Evolutionary conservation across 306 rosid species (phyloP), one percentile per base, ranked within the genome.

Genomic region (Lathyrus sativus): DNA sequence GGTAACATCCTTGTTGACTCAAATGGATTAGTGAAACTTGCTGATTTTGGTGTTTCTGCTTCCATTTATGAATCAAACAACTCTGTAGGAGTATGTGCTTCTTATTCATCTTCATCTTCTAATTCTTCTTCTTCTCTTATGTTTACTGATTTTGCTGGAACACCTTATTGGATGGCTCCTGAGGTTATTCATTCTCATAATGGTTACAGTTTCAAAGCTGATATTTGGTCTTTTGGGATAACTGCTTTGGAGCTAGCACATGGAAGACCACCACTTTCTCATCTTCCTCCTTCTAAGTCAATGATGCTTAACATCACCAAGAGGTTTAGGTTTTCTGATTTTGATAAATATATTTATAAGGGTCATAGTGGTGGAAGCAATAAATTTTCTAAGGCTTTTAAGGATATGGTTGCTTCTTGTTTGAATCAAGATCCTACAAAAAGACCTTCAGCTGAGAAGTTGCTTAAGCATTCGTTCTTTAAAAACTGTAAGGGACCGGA

Each of bases 141-240:
- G 71, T 62, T 82, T 15, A 82, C 73, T 0, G 95, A 87, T 45
- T 33, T 90, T 3, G 79, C 83, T 0, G 89, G 87, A 11, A 82
- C 89, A 3, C 91, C 89, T 0, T 90, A 87, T 31, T 90, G 88
- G 95, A 85, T 85, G 89, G 91, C 91, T 2, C 88, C 91, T 3
- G 95, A 90, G 64, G 91, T 87, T 5, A 80, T 85, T 7, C 85
- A 85, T 55, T 87, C 89, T 0, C 85, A 83, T 37, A 74, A 57
- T 0, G 95, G 91, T 1, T 85, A 83, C 60, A 74, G 85, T 50
- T 79, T 74, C 59, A 90, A 87, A 58, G 90, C 87, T 0, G 89
- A 90, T 50, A 87, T 90, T 1, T 90, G 89, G 91, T 85, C 91
- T 0, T 84, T 87, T 24, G 89, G 95, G 17, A 85, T 87, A 54